These are phyloP conservation scores for Penicillium sclerotiorum DNA, from an alignment of 2,329 filamentous ascomycete genomes.

Conservation along the genomic window DNA sequence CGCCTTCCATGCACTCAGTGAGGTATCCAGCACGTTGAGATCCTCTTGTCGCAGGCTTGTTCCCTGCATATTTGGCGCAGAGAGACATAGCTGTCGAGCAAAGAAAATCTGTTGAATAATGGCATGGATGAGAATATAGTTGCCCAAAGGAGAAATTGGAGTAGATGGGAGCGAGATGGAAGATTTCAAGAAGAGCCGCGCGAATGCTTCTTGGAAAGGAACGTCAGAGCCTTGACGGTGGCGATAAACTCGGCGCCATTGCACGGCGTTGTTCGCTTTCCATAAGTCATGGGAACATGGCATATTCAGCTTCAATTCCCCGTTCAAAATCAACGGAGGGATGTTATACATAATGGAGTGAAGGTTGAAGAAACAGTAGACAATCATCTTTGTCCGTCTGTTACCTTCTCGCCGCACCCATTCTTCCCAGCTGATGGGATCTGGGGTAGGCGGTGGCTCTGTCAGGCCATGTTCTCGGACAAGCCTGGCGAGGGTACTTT, in stretches of 20 bases:
- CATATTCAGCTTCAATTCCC: slow-evolving; percentile 57
- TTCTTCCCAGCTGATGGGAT: slow-evolving; percentile 55
- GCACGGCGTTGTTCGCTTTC: slow-evolving; percentile 53
- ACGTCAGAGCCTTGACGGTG: slow-evolving; percentile 37
- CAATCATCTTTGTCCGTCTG: slow-evolving; percentile 58
- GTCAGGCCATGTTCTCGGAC: slow-evolving; percentile 57
- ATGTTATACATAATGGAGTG: slow-evolving; percentile 66
- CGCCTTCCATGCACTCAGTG: slow-evolving; percentile 55
- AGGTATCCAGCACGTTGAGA: slow-evolving; percentile 48
- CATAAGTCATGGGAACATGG: slow-evolving; percentile 59
- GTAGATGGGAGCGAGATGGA: slow-evolving; percentile 36
- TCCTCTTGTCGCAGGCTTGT: slow-evolving; percentile 50
- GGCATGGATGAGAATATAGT: slow-evolving; percentile 58
- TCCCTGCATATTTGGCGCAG: slow-evolving; percentile 45
- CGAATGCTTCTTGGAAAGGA: slow-evolving; percentile 49
- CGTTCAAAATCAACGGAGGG: slow-evolving; percentile 59
- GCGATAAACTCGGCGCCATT: slow-evolving; percentile 52
- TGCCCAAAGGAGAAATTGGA: slow-evolving; percentile 54
- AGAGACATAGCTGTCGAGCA: slow-evolving; percentile 52
- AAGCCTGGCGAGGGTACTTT: slow-evolving; percentile 59
- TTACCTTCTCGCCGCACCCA: slow-evolving; percentile 59
- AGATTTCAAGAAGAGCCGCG: slow-evolving; percentile 47
- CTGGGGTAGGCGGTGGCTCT: slow-evolving; percentile 33
- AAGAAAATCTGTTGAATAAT: slow-evolving; percentile 59
- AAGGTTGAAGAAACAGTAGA: slow-evolving; percentile 62